Evolutionary conservation across 2,329 filamentous ascomycete species (phyloP).

Genomic region (Cordyceps javanica): DNA sequence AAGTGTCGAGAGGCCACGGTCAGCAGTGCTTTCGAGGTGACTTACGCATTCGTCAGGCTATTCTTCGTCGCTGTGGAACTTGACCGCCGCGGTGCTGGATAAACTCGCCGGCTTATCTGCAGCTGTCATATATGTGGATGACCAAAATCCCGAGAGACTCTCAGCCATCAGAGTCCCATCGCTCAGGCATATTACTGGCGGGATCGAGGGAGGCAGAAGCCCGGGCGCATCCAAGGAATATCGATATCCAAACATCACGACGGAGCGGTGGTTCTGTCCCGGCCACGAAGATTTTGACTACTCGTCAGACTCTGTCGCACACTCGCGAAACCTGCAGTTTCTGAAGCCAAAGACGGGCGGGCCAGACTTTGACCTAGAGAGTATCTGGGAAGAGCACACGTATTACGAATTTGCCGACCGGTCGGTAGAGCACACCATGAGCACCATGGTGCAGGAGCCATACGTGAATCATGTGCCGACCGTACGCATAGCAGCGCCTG

Average conservation of each 20-base stretch:
- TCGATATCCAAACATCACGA: not conserved
- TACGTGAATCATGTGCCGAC: slow-evolving; percentile 74
- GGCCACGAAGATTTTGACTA: slow-evolving; percentile 1
- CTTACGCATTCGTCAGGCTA: not conserved
- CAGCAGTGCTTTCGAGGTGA: not conserved
- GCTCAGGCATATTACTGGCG: not conserved
- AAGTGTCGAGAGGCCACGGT: not conserved
- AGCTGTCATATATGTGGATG: not conserved
- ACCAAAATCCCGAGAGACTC: not conserved
- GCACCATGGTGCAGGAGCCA: slow-evolving; percentile 66
- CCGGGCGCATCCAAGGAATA: not conserved
- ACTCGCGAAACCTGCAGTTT: slow-evolving; percentile 59
- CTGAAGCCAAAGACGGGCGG: slow-evolving; percentile 58
- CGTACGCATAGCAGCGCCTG: slow-evolving; percentile 29
- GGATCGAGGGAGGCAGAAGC: not conserved
- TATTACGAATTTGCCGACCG: slow-evolving; percentile 62
- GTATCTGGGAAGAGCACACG: slow-evolving; percentile 73
- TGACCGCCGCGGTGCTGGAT: not conserved
- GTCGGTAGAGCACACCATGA: slow-evolving; percentile 65
- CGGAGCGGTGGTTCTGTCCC: not conserved
- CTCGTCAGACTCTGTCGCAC: slow-evolving; percentile 36
- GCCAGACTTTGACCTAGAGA: slow-evolving; percentile 66
- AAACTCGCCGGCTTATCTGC: not conserved
- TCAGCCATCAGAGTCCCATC: not conserved
- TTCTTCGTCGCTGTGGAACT: not conserved